These are phyloP conservation scores for Gossypium lobatum DNA, from an alignment of 441 rosid genomes.

Conservation along the genomic window DNA sequence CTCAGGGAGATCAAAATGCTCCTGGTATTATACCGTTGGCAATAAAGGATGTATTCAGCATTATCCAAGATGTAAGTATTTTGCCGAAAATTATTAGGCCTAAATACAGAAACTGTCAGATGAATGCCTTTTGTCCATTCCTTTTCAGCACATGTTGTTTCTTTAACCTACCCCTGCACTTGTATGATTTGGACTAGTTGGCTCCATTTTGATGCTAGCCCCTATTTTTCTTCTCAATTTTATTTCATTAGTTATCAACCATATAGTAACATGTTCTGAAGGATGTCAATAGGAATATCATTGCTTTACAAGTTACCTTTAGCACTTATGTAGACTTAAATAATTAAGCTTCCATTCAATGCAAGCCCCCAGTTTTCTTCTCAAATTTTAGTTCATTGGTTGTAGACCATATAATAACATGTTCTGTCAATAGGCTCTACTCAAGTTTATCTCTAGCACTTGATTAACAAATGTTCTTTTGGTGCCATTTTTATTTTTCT, in stretches of 20 bases:
- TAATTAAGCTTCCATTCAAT: not conserved
- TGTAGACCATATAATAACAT: not conserved
- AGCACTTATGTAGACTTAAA: not conserved
- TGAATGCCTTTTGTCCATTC: not conserved
- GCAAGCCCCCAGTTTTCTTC: not conserved
- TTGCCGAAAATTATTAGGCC: not conserved
- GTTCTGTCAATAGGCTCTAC: not conserved
- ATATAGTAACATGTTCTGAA: not conserved
- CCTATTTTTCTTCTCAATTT: not conserved
- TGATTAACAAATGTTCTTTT: not conserved
- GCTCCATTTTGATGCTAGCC: not conserved
- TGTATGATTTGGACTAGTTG: not conserved
- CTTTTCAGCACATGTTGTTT: not conserved
- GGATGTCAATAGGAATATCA: not conserved
- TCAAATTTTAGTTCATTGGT: not conserved
- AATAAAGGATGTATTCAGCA: conserved; percentile 95
- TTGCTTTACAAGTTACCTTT: not conserved
- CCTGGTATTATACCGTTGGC: conserved; percentile 98
- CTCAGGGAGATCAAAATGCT: conserved; percentile 89
- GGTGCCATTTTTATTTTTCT: not conserved
- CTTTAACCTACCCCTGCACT: not conserved
- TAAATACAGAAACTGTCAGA: not conserved
- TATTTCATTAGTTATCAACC: not conserved
- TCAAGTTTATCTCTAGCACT: not conserved
- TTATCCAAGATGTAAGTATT: conserved; percentile 87